Conservation (phyloP, 345 rosid species). For the Populus davidiana region DNA sequence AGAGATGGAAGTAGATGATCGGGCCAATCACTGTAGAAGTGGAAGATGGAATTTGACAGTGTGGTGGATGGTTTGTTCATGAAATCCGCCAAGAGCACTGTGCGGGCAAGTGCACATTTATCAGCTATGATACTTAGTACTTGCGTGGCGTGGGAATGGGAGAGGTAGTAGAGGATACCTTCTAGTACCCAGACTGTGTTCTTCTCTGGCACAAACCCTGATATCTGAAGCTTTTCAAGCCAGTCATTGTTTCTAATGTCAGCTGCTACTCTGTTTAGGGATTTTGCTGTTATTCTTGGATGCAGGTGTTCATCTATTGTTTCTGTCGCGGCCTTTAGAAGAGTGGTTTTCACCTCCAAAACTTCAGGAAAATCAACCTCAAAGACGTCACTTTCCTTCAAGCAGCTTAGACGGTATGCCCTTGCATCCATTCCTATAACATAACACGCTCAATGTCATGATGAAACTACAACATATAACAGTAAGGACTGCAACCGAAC, state of each 20-base stretch:
- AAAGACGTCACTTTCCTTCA: conserved; percentile 62
- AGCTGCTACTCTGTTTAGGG: conserved; percentile 73
- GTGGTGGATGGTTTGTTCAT: conserved; percentile 85
- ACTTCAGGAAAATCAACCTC: conserved; percentile 89
- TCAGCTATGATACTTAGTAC: conserved; percentile 80
- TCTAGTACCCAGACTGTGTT: conserved; percentile 90
- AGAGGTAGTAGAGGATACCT: conserved; percentile 85
- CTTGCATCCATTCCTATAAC: conserved; percentile 84
- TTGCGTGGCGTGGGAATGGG: conserved; percentile 78
- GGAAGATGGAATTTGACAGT: conserved; percentile 62
- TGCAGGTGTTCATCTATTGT: conserved; percentile 38
- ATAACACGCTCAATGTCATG: neutral
- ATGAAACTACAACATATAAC: neutral
- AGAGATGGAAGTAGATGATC: conserved; percentile 79
- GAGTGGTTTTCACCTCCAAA: conserved; percentile 57
- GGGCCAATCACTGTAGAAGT: conserved; percentile 94
- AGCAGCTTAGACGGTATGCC: conserved; percentile 71
- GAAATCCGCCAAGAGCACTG: conserved; percentile 88
- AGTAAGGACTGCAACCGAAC: neutral
- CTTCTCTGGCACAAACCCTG: conserved; percentile 65
- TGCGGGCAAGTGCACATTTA: conserved; percentile 51
- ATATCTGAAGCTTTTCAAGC: conserved; percentile 66
- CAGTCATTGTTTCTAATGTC: conserved; percentile 68
- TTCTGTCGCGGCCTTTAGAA: conserved; percentile 56
- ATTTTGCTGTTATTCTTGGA: conserved; percentile 55